Conservation (phyloP, 306 rosid genomes). For the Urtica urens region DNA sequence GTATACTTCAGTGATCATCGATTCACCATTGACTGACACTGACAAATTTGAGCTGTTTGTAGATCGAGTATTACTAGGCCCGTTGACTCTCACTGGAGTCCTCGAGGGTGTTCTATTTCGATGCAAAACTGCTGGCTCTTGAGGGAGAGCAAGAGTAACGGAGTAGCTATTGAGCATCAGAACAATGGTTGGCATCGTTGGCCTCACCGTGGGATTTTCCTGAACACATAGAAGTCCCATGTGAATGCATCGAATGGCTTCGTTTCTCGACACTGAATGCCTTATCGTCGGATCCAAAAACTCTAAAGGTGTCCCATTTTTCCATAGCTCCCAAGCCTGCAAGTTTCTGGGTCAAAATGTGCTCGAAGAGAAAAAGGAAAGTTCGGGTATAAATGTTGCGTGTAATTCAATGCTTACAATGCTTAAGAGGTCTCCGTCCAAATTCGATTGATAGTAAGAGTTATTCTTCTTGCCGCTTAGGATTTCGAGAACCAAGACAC, state of each 20-base stretch:
- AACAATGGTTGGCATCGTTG: slow-evolving; percentile 35
- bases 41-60: background rate
- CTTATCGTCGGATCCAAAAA: slow-evolving; percentile 30
- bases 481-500: slow-evolving; percentile 44
- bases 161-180: slow-evolving; percentile 26
- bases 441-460: no score
- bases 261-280: slow-evolving; percentile 11
- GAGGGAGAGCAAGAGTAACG: slow-evolving; percentile 32
- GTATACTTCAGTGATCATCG: slow-evolving; percentile 1
- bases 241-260: slow-evolving; percentile 29
- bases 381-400: no score
- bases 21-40: background rate
- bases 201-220: slow-evolving; percentile 40
- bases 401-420: no score
- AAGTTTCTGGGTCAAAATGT: no score
- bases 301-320: slow-evolving; percentile 29
- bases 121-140: slow-evolving; percentile 32
- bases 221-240: slow-evolving; percentile 51
- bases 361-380: background rate
- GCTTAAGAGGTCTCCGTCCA: no score
- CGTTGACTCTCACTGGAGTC: no score
- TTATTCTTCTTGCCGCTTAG: slow-evolving; percentile 35
- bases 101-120: slow-evolving; percentile 7
- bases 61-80: no score
- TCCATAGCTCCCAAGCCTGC: slow-evolving; percentile 46